Evolutionary conservation across 768 basidiomycete genomes (phyloP), one percentile per base, ranked within the genome.

Genomic region (Dentipellis sp.): DNA sequence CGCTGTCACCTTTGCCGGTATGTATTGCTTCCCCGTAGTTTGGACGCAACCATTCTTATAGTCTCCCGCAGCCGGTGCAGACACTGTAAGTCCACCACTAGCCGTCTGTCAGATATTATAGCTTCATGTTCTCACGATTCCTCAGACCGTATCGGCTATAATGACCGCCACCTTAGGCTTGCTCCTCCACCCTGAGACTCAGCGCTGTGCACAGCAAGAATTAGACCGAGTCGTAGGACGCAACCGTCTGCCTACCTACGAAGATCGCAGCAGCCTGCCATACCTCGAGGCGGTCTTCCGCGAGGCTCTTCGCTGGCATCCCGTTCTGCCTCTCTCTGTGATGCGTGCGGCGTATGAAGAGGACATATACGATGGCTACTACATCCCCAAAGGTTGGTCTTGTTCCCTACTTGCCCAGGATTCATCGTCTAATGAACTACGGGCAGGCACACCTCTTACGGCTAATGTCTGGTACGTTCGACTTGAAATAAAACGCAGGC

Each of bases 331-430:
- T 19, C 16, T 39, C 51, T 55, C 42, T 19, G 35, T 59, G 8
- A 56, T 55, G 9, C 58, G 50, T n/a, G 46, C 51, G 7, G 29
- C 55, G 35, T 29, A 16, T 4, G 38, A 56, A 19, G 58, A 59
- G 23, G 55, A 42, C 2, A 49, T 56, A 38, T 59, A 59, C 22
- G 21, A 29, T 22, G 55, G 51, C n/a, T 50, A 52, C 7, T 56
- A 57, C 34, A 56, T 56, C 35, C 55, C 50, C n/a, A 59, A 59
- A 53, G 58, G 58, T 59, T 29, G 16, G 53, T 19, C 12, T 19
- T 16, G 21, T 50, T n/a, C 48, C 9, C 1, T 23, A 21, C 29
- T 8, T 9, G 14, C 7, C 8, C 48, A 16, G 48, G n/a, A 14
- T 7, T 50, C 2, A 23, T 9, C 23, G 19, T 29, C 48, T 34